Evolutionary conservation across 75 land plant genomes (phyloP), one percentile per base, ranked within the genome.

Genomic region (Picea sitchensis): DNA sequence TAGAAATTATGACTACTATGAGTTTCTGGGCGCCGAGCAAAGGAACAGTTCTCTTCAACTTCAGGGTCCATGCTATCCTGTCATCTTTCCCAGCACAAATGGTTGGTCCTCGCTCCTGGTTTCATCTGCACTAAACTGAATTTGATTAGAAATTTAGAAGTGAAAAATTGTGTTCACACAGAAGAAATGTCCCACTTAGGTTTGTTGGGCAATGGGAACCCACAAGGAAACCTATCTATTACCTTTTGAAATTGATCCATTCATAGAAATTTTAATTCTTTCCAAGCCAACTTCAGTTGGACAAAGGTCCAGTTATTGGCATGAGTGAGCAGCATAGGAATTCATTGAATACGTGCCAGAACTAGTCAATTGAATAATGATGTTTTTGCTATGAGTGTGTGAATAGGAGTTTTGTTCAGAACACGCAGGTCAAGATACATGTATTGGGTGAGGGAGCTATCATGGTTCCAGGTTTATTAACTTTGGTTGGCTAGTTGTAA

Each of bases 1-100:
- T 12, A 82, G 94, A 38, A 87, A 91, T 75, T 91, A 95, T 73
- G 96, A 95, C 68, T 93, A 93, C 69, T 95, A 81, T 67, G 89
- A 84, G 67, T 80, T 87, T 76, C 92, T 95, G 12, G 87, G 92
- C 26, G 81, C 90, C 4, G 89, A 82, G 13, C 85, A 94, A 83
- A 83, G 90, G 61, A 89, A 89, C 44, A 87, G 81, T 20, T 91
- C 96, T 69, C 81, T 86, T 75, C 89, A 88, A 61, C 87, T 95
- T 61, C 94, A 84, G 73, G 98, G 98, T 3, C 98, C 98, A 36
- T 95, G 98, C 72, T 95, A 95, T 77, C 98, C 96, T 73, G 94
- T 95, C 47, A 86, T 95, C 36, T 95, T 93, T 77, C 87, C 84
- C 3, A 95, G 94, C 81, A 82, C 87, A 15, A 94, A 95, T 82